Evolutionary conservation across 2,329 filamentous ascomycete genomes (phyloP), one percentile per base, ranked within the genome.

Genomic region (Xylariaceae sp.): DNA sequence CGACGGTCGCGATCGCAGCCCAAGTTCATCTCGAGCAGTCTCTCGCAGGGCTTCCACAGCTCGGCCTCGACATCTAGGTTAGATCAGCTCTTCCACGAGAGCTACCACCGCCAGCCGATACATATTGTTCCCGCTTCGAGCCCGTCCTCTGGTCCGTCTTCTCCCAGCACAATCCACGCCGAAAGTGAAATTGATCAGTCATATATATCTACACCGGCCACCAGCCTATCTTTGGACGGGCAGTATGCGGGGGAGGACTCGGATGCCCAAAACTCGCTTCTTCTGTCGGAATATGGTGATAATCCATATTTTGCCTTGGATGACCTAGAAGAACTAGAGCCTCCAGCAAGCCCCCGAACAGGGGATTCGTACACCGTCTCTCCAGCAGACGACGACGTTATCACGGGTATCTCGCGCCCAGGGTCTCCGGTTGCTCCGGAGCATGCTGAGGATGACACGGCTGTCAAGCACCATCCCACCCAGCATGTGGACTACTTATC

Each of bases 401-500:
- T 83, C 3, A 71, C 71, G 22, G 65, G 70, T 52, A 73, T 78
- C n/a, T 78, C 80, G 12, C 75, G 79, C 36, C 81, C 85, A 5
- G 81, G 81, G 54, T 81, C 80, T 1, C 78, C 84, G 15, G 74
- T 81, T 29, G 62, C 77, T 29, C 72, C 72, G 8, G 80, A 84
- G 43, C 79, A 84, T 30, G 86, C 87, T 8, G 86, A 88, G 61
- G 91, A 96, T 63, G 91, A 96, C 70, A 87, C 85, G 9, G 86
- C 87, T 10, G 78, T 95, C 36, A 81, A 84, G 58, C 79, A 78
- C 32, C 83, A 87, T 65, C 90, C 90, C 1, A 91, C 91, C 43
- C 80, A 90, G 60, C 90, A 96, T 72, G 92, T 96, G n/a, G 92
- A 96, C 72, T 96, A 96, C 68, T 80, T 96, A 44, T 95, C 92